These are phyloP conservation scores for Lactarius hengduanensis DNA, from an alignment of 768 basidiomycete species.

Conservation along the genomic window DNA sequence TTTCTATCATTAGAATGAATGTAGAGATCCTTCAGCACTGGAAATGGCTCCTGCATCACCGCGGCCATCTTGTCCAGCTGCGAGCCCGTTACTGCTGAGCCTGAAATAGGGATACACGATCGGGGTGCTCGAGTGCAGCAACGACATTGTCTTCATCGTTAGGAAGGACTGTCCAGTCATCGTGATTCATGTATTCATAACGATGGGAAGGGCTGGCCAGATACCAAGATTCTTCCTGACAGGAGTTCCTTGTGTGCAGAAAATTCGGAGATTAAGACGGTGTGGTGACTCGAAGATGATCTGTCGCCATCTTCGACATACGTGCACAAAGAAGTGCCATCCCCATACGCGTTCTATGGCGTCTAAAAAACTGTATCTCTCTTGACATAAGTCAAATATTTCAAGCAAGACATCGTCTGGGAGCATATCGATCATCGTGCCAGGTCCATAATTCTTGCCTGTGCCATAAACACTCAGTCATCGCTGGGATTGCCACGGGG, in stretches of 20 bases:
- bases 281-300: neutral
- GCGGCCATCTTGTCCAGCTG: neutral
- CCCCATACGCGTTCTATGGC: too few species aligned
- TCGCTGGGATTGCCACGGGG: neutral
- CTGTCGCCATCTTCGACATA: neutral
- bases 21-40: neutral
- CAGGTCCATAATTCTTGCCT: neutral
- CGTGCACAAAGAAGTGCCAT: too few species aligned
- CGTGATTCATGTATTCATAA: neutral
- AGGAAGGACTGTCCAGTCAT: too few species aligned
- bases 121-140: neutral
- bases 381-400: neutral
- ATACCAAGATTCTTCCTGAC: neutral
- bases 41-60: neutral
- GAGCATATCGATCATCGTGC: neutral
- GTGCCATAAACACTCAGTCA: too few species aligned
- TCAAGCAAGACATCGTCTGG: neutral
- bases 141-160: neutral
- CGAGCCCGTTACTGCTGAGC: neutral
- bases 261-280: neutral
- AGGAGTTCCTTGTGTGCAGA: neutral
- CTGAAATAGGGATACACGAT: neutral
- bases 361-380: too few species aligned
- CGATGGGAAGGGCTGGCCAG: neutral
- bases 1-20: rapidly evolving